Evolutionary conservation across 371 early-diverging fungal species (phyloP).

Genomic region (Neoconidiobolus thromboides): DNA sequence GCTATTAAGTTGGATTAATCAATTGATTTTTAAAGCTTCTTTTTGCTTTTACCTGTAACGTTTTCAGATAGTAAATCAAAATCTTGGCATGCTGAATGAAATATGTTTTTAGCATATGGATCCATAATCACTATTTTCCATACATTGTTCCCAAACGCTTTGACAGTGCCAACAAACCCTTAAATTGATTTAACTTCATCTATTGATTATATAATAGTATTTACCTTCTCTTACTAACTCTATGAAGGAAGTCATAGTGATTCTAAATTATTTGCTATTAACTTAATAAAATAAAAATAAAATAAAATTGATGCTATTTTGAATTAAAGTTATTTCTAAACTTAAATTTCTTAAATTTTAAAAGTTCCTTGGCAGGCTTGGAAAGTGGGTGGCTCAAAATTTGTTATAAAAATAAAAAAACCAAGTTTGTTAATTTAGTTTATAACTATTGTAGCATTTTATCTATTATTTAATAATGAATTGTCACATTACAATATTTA

Average conservation of each 20-base stretch:
- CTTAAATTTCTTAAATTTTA: too few species aligned
- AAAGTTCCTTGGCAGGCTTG: too few species aligned
- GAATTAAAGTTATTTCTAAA: too few species aligned
- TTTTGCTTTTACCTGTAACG: slow-evolving; percentile 43
- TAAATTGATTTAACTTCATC: not conserved
- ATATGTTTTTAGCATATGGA: slow-evolving; percentile 54
- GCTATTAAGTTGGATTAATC: slow-evolving; percentile 65
- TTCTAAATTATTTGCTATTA: not conserved
- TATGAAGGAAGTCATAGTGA: not conserved
- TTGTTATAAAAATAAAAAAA: too few species aligned
- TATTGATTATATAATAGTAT: not conserved
- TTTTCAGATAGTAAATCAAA: slow-evolving; percentile 84
- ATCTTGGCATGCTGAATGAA: slow-evolving; percentile 77
- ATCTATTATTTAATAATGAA: too few species aligned
- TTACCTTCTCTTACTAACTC: not conserved
- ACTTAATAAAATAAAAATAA: not conserved
- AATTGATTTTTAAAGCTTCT: slow-evolving; percentile 19
- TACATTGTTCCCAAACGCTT: not conserved
- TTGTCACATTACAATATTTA: too few species aligned
- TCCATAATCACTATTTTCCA: slow-evolving; percentile 91
- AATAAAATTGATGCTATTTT: too few species aligned
- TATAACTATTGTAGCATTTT: too few species aligned
- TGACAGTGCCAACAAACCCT: not conserved
- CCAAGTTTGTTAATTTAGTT: too few species aligned
- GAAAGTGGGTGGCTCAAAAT: too few species aligned